Percentiles rank a stretch among this genome's conserved stretches.
These are phyloP conservation scores for Pulveroboletus sp. DNA, from an alignment of 768 basidiomycete species.

Conservation along the genomic window DNA sequence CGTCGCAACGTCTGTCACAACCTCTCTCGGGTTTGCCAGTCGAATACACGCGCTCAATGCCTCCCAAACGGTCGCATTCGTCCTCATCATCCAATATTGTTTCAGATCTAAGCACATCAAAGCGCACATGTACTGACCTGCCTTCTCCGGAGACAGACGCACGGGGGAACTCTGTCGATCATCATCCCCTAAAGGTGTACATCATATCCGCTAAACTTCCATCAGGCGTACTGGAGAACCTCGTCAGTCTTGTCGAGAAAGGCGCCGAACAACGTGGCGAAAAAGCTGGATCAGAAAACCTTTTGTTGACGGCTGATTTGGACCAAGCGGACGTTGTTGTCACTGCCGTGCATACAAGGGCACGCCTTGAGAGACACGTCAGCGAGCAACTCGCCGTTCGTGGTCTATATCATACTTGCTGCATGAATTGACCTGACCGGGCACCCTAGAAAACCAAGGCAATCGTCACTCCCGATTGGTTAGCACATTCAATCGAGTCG, in stretches of 20 bases:
- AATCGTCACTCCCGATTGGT: conserved; percentile 70
- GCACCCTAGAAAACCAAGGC: conserved; percentile 52
- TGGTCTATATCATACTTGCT: conserved; percentile 4
- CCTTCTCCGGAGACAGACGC: conserved; percentile 6
- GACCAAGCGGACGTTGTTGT: conserved; percentile 60
- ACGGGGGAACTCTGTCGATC: conserved; percentile 3
- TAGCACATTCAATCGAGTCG: conserved; percentile 50
- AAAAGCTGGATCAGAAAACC: not conserved
- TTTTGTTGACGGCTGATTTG: conserved; percentile 37
- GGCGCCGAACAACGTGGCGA: not conserved
- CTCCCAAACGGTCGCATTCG: conserved; percentile 9
- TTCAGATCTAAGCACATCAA: conserved; percentile 12
- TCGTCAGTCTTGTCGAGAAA: conserved; percentile 25
- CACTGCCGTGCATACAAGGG: conserved; percentile 60
- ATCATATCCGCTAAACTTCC: conserved; percentile 33
- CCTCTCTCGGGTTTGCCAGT: too few species aligned
- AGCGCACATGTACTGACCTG: conserved; percentile 2
- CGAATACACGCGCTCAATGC: conserved; percentile 2
- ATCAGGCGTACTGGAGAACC: conserved; percentile 15
- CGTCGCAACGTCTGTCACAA: too few species aligned
- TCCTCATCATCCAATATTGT: not conserved
- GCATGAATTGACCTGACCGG: not conserved
- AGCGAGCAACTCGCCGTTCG: conserved; percentile 61
- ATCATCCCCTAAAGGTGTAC: conserved; percentile 18
- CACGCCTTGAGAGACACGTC: conserved; percentile 66